Percentiles rank a stretch among this genome's conserved stretches.
These are phyloP conservation scores for Didymella pomorum DNA, from an alignment of 2,329 filamentous ascomycete genomes.

Conservation along the genomic window DNA sequence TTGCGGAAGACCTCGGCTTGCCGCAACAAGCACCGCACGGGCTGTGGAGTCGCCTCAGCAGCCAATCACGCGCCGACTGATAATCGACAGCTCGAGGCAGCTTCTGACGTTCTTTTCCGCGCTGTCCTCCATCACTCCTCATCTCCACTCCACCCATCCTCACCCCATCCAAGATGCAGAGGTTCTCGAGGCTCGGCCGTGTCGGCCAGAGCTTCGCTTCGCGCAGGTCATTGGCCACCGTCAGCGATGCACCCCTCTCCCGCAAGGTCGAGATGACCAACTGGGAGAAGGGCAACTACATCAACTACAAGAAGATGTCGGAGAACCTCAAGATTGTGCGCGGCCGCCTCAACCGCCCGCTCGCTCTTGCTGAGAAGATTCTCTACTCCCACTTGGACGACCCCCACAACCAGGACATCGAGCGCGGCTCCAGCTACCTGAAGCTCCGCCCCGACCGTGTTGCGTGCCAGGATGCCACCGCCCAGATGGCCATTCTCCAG, in stretches of 20 bases:
- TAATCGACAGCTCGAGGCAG: slow-evolving; percentile 40
- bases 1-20: slow-evolving; percentile 33
- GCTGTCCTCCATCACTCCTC: slow-evolving; percentile 42
- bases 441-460: slow-evolving; percentile 97
- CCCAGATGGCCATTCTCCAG: slow-evolving; percentile 99
- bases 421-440: slow-evolving; percentile 94
- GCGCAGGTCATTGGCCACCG: slow-evolving; percentile 77
- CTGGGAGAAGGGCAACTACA: slow-evolving; percentile 94
- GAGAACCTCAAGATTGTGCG: slow-evolving; percentile 95
- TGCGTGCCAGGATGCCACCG: slow-evolving; percentile 98
- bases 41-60: slow-evolving; percentile 26
- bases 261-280: slow-evolving; percentile 98
- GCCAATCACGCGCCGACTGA: slow-evolving; percentile 43
- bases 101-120: slow-evolving; percentile 50
- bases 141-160: slow-evolving; percentile 51
- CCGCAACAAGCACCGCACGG: slow-evolving; percentile 31
- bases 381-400: slow-evolving; percentile 99
- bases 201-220: slow-evolving; percentile 70
- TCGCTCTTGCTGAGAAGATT: slow-evolving; percentile 98
- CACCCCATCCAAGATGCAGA: slow-evolving; percentile 67
- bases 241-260: slow-evolving; percentile 84
- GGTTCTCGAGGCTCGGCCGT: slow-evolving; percentile 74
- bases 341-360: slow-evolving; percentile 85
- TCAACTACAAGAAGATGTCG: slow-evolving; percentile 99
- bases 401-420: slow-evolving; percentile 92